Evolutionary conservation across 208 protist genomes (phyloP).

Genomic region (Hexamita inflata): DNA sequence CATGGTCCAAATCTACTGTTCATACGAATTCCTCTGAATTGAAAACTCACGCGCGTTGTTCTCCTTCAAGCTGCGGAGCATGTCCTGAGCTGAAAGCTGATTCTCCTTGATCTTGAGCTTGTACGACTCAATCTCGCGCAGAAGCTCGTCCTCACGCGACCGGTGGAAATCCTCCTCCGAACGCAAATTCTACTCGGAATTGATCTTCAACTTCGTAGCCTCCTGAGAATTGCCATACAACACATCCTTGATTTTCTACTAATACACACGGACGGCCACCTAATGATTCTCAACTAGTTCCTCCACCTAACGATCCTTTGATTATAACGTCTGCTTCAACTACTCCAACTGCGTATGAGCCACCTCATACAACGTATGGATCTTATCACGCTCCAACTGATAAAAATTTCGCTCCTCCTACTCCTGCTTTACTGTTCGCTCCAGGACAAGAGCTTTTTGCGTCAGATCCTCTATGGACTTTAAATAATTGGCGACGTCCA

Average conservation of each 20-base stretch:
- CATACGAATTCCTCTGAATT: not conserved
- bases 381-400: slow-evolving; percentile 78
- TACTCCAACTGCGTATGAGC: slow-evolving; percentile 70
- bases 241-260: slow-evolving; percentile 82
- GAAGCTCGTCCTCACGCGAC: slow-evolving; percentile 59
- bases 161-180: slow-evolving; percentile 67
- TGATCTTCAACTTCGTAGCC: slow-evolving; percentile 62
- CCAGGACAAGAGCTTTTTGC: slow-evolving; percentile 36
- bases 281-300: slow-evolving; percentile 74
- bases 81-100: slow-evolving; percentile 62
- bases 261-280: slow-evolving; percentile 82
- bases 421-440: slow-evolving; percentile 61
- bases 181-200: slow-evolving; percentile 64
- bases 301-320: slow-evolving; percentile 70
- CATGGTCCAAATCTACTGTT: slow-evolving; percentile 14
- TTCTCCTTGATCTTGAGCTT: slow-evolving; percentile 62
- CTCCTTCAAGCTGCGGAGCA: slow-evolving; percentile 35
- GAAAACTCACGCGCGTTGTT: slow-evolving; percentile 14
- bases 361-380: slow-evolving; percentile 71
- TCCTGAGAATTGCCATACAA: slow-evolving; percentile 75
- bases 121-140: slow-evolving; percentile 65
- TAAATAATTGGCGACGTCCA: no score
- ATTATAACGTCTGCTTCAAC: slow-evolving; percentile 54
- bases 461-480: slow-evolving; percentile 28
- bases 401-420: slow-evolving; percentile 78